A percentile compares a stretch with the other conserved stretches of the same genome.
Evolutionary conservation across 805 yeast species (phyloP).

Genomic region (Spathaspora arborariae): DNA sequence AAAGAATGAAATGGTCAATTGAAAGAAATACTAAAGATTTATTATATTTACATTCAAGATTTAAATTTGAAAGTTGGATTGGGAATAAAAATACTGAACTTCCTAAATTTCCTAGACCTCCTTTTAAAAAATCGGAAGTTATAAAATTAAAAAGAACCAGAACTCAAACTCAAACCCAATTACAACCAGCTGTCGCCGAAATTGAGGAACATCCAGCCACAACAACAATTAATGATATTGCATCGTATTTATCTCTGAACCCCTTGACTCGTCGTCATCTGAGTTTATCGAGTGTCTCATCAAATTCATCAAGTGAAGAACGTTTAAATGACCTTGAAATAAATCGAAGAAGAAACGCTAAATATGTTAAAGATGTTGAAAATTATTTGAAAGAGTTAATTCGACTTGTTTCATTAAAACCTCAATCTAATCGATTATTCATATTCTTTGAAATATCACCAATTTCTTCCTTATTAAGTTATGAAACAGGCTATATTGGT

Average conservation of each 20-base stretch:
- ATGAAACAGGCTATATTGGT: conserved; percentile 78
- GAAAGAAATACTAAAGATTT: conserved; percentile 70
- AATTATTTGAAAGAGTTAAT: conserved; percentile 64
- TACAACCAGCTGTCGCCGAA: too few relatives aligned
- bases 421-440: conserved; percentile 79
- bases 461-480: conserved; percentile 74
- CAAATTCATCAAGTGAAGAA: conserved; percentile 17
- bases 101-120: conserved; percentile 45
- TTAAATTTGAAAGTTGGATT: conserved; percentile 48
- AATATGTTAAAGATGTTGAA: conserved; percentile 49
- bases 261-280: conserved; percentile 19
- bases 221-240: background rate
- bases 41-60: conserved; percentile 61
- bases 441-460: conserved; percentile 91
- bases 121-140: conserved; percentile 16
- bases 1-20: conserved; percentile 76
- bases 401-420: conserved; percentile 56
- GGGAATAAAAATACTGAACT: conserved; percentile 33
- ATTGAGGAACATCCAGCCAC: too few relatives aligned
- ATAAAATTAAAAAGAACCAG: background rate
- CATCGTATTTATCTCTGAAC: background rate
- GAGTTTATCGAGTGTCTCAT: conserved; percentile 24
- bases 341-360: conserved; percentile 28
- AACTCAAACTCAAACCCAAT: background rate
- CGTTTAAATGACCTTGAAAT: conserved; percentile 20